Base-by-base conservation (phyloP, 177 flowering plant species). In the Vitis hybrid region DNA sequence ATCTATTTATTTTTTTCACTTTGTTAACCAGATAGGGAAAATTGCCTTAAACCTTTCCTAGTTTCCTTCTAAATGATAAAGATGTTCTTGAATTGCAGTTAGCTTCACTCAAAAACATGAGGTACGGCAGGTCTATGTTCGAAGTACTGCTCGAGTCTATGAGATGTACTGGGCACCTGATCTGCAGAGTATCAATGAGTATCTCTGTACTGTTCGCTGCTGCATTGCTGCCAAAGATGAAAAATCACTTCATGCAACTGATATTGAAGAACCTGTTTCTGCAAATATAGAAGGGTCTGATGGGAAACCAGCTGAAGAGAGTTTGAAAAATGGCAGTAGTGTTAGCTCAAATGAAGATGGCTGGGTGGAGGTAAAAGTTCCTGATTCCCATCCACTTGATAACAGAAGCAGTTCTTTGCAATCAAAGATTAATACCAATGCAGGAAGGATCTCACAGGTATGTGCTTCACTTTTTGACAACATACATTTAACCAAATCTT, bases 191-290 rank as follows among this genome's bases (percentile, higher is more conserved):
- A 62, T 21, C 65, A 83, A 79, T 74, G 99, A 92, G 73, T 94
- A 92, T 81, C 89, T 94, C 5, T 94, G 91, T 74, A 92, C 98
- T 54, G 95, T 91, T 60, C 91, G 89, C 11, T 94, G 98, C 63
- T 78, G 97, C 40, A 32, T 78, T 75, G 93, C 86, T 65, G 75
- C 72, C 60, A 78, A 79, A 67, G 86, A 77, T 59, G 87, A 81
- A 1, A 71, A 68, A 68, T 40, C 73, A 62, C 72, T 73, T 74
- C 67, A 77, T 13, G 67, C 76, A 21, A 15, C 54, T 72, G 76
- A 69, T 60, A 12, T 48, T 70, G 78, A 69, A 19, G 81, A 68
- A 76, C 71, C 64, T 67, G 49, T 56, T 64, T 60, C 72, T 64
- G 60, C 72, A 21, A 40, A 65, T 70, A 21, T n/a, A 3, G 70